Base-by-base conservation (phyloP, 768 basidiomycete genomes). In the Gymnopilus dilepis region DNA sequence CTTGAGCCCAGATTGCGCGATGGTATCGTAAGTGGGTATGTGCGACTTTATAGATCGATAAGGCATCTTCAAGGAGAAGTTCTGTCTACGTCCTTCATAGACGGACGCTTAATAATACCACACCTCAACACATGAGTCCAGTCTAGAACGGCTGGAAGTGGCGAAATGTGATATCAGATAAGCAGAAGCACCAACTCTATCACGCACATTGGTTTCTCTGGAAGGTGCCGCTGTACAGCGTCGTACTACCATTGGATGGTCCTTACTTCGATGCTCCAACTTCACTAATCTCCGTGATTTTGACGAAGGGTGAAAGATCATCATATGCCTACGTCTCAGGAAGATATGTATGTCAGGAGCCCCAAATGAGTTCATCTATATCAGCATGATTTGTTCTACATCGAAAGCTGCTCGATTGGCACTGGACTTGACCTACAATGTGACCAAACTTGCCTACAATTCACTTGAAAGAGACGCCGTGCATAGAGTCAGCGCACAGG, bases 1-100 rank as follows among this genome's bases (percentile, higher is more conserved):
- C 43, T 26, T 54, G 33, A 34, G 51, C 26, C 31, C 24, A 42
- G 19, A 34, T 38, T 33, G 40, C 52, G 47, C 43, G 33, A 30
- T 9, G 15, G 33, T 41, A 41, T 47, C 52, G 38, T 45, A 58
- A 45, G 3, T 33, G 56, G 58, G 22, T 58, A 34, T 57, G 56
- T 60, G 63, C 41, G 57, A 65, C 53, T 58, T 54, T 47, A 34
- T 31, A 19, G 26, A 61, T 57, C 42, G 55, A 61, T 61, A 65
- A 47, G 64, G 64, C 59, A 65, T 11, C 42, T 58, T 61, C 45
- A 65, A 65, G 61, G 64, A 42, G 37, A n/a, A 26, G n/a, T 45
- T 34, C 51, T 26, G 33, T 56, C 40, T 52, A 47, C n/a, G 43
- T 5, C 45, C n/a, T 37, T 33, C 13, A 53, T n/a, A 21, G 50